These are phyloP conservation scores for Platanus orientalis DNA, from an alignment of 164 flowering plant species.

Conservation along the genomic window DNA sequence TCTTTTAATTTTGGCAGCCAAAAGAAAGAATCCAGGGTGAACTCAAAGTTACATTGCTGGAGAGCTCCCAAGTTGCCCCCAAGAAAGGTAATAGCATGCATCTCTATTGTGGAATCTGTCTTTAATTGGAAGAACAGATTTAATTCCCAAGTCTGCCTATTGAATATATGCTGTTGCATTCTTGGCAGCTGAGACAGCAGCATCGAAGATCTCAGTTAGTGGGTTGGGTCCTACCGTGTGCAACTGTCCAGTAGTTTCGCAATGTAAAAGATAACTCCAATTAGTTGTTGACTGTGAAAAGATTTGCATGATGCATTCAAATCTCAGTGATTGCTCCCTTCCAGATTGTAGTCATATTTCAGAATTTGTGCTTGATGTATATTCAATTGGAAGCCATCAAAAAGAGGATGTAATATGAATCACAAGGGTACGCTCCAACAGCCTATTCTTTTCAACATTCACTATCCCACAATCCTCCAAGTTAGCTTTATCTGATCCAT, in stretches of 20 bases:
- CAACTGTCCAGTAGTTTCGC: slow-evolving; percentile 23
- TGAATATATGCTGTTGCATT: slow-evolving; percentile 28
- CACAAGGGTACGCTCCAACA: too few species aligned
- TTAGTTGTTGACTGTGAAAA: too few species aligned
- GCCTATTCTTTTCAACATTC: too few species aligned
- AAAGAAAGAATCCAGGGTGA: slow-evolving; percentile 21
- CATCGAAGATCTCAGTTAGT: slow-evolving; percentile 29
- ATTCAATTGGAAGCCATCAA: too few species aligned
- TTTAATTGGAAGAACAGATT: not conserved
- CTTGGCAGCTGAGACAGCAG: slow-evolving; percentile 36
- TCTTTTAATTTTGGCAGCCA: slow-evolving; percentile 28
- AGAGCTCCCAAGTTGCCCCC: slow-evolving; percentile 39
- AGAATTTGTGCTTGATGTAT: too few species aligned
- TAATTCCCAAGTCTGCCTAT: not conserved
- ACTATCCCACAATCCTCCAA: too few species aligned
- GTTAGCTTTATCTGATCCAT: too few species aligned
- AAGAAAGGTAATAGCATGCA: slow-evolving; percentile 35
- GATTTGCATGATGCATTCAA: too few species aligned
- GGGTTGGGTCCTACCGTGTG: slow-evolving; percentile 49
- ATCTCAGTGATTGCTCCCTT: too few species aligned
- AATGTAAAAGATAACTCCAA: not conserved
- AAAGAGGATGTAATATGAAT: too few species aligned
- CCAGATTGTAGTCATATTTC: too few species aligned
- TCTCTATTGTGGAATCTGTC: not conserved
- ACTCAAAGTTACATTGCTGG: slow-evolving; percentile 49